Evolutionary conservation across 2,329 filamentous ascomycete genomes (phyloP), one percentile per base, ranked within the genome.

Genomic region (Allantophomopsis lycopodina): DNA sequence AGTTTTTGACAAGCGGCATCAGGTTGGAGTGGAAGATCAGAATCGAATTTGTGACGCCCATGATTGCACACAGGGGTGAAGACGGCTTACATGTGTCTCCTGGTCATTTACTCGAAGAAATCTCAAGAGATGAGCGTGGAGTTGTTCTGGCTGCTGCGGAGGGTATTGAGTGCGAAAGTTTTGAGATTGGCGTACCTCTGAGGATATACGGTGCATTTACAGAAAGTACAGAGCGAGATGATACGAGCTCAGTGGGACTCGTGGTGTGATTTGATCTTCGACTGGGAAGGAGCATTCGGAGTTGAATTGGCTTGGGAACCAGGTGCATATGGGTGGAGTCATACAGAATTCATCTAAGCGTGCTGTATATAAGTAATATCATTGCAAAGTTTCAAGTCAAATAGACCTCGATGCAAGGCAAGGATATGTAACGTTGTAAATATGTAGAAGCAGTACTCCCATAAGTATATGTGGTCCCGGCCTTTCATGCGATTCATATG

Each of bases 21-120:
- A 83, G 75, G 46, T 65, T 95, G 18, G 82, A 86, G 48, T 98
- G 91, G 91, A 83, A 82, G 56, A 66, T 98, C 28, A 69, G 85
- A 1, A 76, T 98, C 42, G 88, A 96, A 60, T 98, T 98, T 60
- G 87, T 94, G 18, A 89, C 89, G 5, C 79, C 83, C 5, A 74
- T 70, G 14, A 55, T 71, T 32, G 46, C 50, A 17, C 47, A 50
- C 32, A 28, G 11, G 23, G 48, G 51, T 8, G 56, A 59, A 23
- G 51, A 56, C 31, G 62, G 64, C 33, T 46, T 52, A 7, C 49
- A 52, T 17, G 56, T 61, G 7, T 44, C 49, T 4, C 54, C 52
- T 45, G 60, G 53, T 16, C 61, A 61, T 11, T 59, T 94, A n/a
- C 60, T 94, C 32, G 88, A 94, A 55, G 76, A 84, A 50, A 73